Conservation (phyloP, 106 monocot genomes). For the Amphibolis antarctica region DNA sequence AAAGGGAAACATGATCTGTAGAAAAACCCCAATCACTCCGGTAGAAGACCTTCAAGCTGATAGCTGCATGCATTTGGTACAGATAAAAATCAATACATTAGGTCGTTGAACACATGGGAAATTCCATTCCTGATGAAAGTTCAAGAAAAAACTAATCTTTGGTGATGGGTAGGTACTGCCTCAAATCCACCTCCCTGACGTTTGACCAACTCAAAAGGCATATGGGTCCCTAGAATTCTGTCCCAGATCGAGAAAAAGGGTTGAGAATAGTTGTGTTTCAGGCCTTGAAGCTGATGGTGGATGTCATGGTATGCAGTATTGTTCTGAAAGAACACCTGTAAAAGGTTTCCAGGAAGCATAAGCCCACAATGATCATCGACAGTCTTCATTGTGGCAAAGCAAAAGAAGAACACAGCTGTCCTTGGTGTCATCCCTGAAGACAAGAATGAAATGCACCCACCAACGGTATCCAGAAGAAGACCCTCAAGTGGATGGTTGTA, state of each 20-base stretch:
- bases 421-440: constrained; percentile 50
- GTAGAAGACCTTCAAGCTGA: no score
- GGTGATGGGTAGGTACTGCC: constrained; percentile 30
- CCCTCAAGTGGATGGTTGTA: constrained; percentile 65
- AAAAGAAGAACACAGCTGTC: constrained; percentile 49
- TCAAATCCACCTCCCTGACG: constrained; percentile 45
- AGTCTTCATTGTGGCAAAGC: constrained; percentile 50
- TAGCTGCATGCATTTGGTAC: no score
- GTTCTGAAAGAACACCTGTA: constrained; percentile 48
- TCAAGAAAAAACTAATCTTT: background rate
- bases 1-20: no score
- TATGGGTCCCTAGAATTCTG: constrained; percentile 40
- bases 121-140: no score
- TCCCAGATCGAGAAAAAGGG: constrained; percentile 60
- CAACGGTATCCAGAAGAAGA: constrained; percentile 50
- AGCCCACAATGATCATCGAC: constrained; percentile 60
- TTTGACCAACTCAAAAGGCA: constrained; percentile 27
- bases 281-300: constrained; percentile 57
- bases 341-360: constrained; percentile 40
- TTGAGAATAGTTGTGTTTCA: constrained; percentile 52
- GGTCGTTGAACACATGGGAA: no score
- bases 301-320: constrained; percentile 69
- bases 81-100: no score
- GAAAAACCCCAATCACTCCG: no score
- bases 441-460: constrained; percentile 49